phyloP scores from a whole-genome alignment of 768 basidiomycete species.

The Mycena vulgaris region DNA sequence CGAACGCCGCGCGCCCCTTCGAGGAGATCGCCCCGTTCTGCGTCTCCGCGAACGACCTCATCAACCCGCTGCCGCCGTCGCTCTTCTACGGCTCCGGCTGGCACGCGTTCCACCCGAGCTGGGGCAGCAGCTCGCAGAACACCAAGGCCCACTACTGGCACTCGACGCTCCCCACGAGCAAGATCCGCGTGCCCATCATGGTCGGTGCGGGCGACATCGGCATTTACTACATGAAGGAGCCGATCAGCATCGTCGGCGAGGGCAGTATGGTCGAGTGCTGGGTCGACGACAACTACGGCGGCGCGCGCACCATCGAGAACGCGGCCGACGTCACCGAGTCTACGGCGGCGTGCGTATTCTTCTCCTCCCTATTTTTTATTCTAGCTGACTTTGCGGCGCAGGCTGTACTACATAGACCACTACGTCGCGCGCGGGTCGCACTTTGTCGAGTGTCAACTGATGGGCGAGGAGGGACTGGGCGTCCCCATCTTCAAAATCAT shows the following conservation, averaged over 20 bases:
- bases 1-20: constrained; percentile 68
- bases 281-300: constrained; percentile 96
- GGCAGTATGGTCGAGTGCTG: constrained; percentile 90
- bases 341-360: constrained; percentile 74
- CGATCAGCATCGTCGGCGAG: constrained; percentile 66
- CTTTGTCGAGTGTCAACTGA: constrained; percentile 90
- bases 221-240: constrained; percentile 90
- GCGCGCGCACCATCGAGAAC: constrained; percentile 85
- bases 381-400: constrained; percentile 48
- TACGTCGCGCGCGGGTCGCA: constrained; percentile 91
- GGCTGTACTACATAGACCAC: constrained; percentile 89
- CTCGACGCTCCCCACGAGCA: constrained; percentile 87
- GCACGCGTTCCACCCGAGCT: constrained; percentile 80
- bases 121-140: constrained; percentile 62
- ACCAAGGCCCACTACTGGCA: constrained; percentile 91
- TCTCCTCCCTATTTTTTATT: constrained; percentile 21
- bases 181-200: constrained; percentile 86
- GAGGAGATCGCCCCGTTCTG: constrained; percentile 94
- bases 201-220: constrained; percentile 94
- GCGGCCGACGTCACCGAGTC: constrained; percentile 74
- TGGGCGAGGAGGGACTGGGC: constrained; percentile 88
- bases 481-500: constrained; percentile 92
- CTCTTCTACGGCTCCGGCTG: constrained; percentile 96
- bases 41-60: constrained; percentile 96
- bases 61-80: constrained; percentile 96